phyloP scores from a whole-genome alignment of 2,329 filamentous ascomycete species.

The Grosmannia huntii region DNA sequence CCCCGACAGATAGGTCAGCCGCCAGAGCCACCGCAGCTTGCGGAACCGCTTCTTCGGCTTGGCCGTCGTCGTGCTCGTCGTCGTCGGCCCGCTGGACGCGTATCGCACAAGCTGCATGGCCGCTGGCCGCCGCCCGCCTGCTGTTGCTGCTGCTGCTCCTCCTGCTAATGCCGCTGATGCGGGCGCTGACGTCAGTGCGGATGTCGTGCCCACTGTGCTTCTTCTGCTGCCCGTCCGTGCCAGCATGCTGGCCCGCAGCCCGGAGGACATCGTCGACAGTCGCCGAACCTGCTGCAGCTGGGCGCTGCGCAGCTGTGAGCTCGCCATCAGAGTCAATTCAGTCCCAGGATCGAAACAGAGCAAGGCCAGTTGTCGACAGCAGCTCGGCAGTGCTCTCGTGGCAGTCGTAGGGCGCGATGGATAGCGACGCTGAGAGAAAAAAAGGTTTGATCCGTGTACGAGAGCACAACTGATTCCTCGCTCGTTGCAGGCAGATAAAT shows the following conservation, averaged over 20 bases:
- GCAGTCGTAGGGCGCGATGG: too few species aligned
- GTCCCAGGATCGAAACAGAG: not conserved
- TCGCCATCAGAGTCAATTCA: not conserved
- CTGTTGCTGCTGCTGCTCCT: constrained; percentile 4
- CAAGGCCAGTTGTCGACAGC: too few species aligned
- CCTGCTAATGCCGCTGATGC: not conserved
- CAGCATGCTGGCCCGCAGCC: not conserved
- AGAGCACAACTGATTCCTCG: too few species aligned
- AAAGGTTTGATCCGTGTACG: not conserved
- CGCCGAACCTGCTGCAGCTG: not conserved
- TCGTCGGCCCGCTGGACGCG: constrained; percentile 14
- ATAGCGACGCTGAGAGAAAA: not conserved
- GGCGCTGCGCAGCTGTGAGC: not conserved
- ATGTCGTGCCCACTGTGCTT: constrained; percentile 10
- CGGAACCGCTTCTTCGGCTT: constrained; percentile 49
- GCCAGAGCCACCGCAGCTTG: constrained; percentile 69
- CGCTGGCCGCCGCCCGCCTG: constrained; percentile 1
- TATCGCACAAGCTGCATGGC: constrained; percentile 16
- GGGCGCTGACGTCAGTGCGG: constrained; percentile 8
- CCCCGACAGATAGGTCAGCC: constrained; percentile 64
- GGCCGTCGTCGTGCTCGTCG: constrained; percentile 19
- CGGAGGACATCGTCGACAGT: not conserved
- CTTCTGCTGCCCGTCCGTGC: constrained; percentile 4
- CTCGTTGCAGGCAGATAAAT: not conserved
- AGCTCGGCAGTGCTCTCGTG: too few species aligned